Conservation (phyloP, 2,329 filamentous ascomycete genomes). For the Cercospora canescens region DNA sequence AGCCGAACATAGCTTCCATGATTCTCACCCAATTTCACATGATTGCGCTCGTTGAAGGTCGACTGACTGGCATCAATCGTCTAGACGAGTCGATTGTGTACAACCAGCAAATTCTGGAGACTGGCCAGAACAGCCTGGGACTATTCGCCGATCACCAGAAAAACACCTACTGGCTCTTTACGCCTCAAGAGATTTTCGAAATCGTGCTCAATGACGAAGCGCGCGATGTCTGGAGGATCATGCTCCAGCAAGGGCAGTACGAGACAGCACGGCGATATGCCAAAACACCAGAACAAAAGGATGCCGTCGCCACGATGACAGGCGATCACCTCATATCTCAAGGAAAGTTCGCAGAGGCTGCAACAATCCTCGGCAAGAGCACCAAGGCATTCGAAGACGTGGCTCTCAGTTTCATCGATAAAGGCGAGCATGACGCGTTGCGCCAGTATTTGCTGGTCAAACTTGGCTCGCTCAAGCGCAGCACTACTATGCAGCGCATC, state of each 20-base stretch:
- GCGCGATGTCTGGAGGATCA: constrained; percentile 90
- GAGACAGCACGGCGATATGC: constrained; percentile 86
- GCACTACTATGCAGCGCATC: constrained; percentile 83
- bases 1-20: constrained; percentile 76
- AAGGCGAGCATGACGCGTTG: constrained; percentile 84
- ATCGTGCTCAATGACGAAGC: constrained; percentile 89
- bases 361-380: constrained; percentile 87
- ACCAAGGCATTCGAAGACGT: constrained; percentile 98
- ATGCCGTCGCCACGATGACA: constrained; percentile 87
- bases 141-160: constrained; percentile 89
- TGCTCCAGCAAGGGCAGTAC: constrained; percentile 83
- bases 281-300: constrained; percentile 75
- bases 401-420: constrained; percentile 85
- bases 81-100: constrained; percentile 84
- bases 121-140: constrained; percentile 76
- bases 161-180: constrained; percentile 97
- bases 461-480: constrained; percentile 77
- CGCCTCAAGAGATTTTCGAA: constrained; percentile 86
- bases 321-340: constrained; percentile 84
- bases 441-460: constrained; percentile 88
- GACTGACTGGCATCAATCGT: constrained; percentile 82
- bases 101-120: constrained; percentile 81
- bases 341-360: constrained; percentile 81
- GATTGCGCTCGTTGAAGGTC: constrained; percentile 75
- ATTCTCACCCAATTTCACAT: constrained; percentile 93